A percentile compares a stretch with the other conserved stretches of the same genome.
Evolutionary conservation across 768 basidiomycete species (phyloP).

Genomic region (Suillus cothurnatus): DNA sequence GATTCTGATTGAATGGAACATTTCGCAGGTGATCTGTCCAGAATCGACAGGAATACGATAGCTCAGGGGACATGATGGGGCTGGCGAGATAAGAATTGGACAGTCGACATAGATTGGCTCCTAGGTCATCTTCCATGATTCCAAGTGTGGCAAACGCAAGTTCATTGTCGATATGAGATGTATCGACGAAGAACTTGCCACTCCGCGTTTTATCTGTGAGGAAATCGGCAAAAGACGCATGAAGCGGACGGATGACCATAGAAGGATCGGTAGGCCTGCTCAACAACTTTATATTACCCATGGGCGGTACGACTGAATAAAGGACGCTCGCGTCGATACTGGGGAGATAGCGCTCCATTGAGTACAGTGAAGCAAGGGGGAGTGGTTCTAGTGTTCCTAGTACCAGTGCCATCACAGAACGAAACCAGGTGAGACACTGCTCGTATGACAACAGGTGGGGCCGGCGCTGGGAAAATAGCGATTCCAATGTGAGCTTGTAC

Average conservation of each 20-base stretch:
- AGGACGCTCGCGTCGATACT: background rate
- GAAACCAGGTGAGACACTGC: background rate
- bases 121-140: too few relatives aligned
- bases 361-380: background rate
- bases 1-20: too few relatives aligned
- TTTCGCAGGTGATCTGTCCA: too few relatives aligned
- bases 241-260: conserved; percentile 19
- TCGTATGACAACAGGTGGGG: too few relatives aligned
- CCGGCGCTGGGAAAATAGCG: background rate
- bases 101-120: too few relatives aligned
- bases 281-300: conserved; percentile 14
- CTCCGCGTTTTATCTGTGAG: conserved; percentile 8
- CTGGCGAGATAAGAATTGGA: too few relatives aligned
- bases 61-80: too few relatives aligned
- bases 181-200: too few relatives aligned
- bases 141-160: too few relatives aligned
- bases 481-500: background rate
- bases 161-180: too few relatives aligned
- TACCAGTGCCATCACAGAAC: conserved; percentile 7
- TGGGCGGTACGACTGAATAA: background rate
- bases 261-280: conserved; percentile 1
- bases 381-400: conserved; percentile 8
- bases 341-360: background rate
- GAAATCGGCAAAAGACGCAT: conserved; percentile 31
- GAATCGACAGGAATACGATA: too few relatives aligned